Conservation (phyloP, 164 flowering plant species). For the Vitis amurensis region DNA sequence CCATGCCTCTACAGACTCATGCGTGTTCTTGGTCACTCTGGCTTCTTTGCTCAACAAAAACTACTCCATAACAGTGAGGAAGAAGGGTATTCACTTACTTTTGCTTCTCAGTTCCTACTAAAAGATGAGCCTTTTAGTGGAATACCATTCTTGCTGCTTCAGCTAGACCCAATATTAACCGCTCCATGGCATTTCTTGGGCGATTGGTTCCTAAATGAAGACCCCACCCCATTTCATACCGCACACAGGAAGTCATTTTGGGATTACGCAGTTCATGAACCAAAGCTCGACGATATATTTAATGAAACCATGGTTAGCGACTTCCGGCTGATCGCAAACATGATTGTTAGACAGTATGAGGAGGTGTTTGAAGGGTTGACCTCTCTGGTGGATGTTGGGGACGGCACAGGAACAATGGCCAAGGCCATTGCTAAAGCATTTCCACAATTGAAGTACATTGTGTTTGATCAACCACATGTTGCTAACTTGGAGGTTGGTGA, state of each 20-base stretch:
- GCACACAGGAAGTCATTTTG: conserved; percentile 20
- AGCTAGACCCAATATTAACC: conserved; percentile 28
- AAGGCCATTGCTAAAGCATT: conserved; percentile 22
- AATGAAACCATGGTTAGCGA: conserved; percentile 22
- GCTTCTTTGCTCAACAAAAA: conserved; percentile 14
- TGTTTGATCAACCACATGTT: conserved; percentile 35
- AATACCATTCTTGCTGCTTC: conserved; percentile 12
- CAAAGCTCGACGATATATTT: background rate
- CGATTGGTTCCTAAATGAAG: conserved; percentile 23
- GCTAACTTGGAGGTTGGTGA: conserved; percentile 10
- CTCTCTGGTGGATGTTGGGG: conserved; percentile 29
- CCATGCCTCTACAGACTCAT: conserved; percentile 25
- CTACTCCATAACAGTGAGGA: background rate
- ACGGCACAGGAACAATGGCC: conserved; percentile 21
- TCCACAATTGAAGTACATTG: conserved; percentile 20
- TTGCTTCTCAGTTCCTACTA: conserved; percentile 29
- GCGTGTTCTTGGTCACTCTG: conserved; percentile 30
- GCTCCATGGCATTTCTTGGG: conserved; percentile 19
- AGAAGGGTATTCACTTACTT: conserved; percentile 30
- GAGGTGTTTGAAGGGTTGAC: conserved; percentile 22
- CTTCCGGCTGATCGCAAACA: background rate
- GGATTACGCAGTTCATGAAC: conserved; percentile 12
- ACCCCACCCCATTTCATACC: conserved; percentile 20
- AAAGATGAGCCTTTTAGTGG: conserved; percentile 21
- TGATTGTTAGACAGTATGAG: conserved; percentile 12